Conservation (phyloP, 495 filamentous ascomycete genomes). For the Penicillium canariense region DNA sequence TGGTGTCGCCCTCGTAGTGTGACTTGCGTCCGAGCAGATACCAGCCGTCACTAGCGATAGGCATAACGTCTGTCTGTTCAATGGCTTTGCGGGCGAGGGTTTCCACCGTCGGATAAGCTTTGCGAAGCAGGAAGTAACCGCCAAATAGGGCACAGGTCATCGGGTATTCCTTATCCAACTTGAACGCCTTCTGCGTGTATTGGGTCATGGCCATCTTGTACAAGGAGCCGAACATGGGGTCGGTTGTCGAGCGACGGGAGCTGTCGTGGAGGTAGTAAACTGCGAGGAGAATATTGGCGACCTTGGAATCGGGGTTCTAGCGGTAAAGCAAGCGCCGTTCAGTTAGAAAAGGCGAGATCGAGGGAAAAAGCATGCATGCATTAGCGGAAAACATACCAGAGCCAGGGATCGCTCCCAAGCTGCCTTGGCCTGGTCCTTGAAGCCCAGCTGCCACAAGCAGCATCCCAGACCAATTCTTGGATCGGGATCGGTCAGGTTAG, state of each 20-base stretch:
- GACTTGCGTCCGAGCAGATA: constrained; percentile 88
- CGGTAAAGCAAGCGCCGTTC: neutral
- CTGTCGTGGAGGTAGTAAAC: constrained; percentile 83
- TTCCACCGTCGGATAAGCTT: constrained; percentile 74
- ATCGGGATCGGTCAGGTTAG: constrained; percentile 88
- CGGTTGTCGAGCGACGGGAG: constrained; percentile 70
- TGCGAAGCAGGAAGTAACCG: constrained; percentile 78
- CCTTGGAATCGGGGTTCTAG: constrained; percentile 80
- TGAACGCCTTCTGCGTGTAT: constrained; percentile 91
- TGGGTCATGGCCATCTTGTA: constrained; percentile 94
- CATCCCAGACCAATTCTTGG: constrained; percentile 92
- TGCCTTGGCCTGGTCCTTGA: constrained; percentile 84
- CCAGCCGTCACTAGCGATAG: constrained; percentile 94
- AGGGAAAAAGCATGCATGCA: neutral
- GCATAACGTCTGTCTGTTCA: constrained; percentile 90
- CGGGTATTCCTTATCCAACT: constrained; percentile 89
- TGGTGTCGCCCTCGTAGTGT: constrained; percentile 67
- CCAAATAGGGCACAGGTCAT: constrained; percentile 88
- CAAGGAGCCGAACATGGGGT: constrained; percentile 71
- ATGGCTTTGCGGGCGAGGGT: constrained; percentile 88
- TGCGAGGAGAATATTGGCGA: constrained; percentile 85
- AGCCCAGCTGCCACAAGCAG: constrained; percentile 91
- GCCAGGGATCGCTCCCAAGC: constrained; percentile 89
- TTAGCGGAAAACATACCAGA: constrained; percentile 43
- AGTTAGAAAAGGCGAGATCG: neutral